Base-by-base conservation (phyloP, 2,329 filamentous ascomycete species). In the Aspergillus niger region DNA sequence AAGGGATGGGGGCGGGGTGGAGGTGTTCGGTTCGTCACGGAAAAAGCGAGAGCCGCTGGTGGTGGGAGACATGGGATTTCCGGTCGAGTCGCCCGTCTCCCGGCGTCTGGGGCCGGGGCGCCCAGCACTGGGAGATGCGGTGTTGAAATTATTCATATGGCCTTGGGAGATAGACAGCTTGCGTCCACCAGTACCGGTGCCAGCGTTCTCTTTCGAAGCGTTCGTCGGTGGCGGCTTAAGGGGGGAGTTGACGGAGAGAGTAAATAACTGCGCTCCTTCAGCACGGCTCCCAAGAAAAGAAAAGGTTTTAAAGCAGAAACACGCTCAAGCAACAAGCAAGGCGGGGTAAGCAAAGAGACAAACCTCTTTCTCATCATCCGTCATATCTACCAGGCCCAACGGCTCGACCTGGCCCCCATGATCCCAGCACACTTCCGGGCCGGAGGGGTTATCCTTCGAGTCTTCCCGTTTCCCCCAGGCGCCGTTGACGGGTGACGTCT, bases 401-500 rank as follows among this genome's bases (percentile, higher is more conserved):
- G 93, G 92, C 65, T 86, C 84, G 48, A 87, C 83, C 56, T 84
- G 83, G 24, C 91, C 92, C 61, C 84, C 83, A 60, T 85, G 79
- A 72, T 96, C 91, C 95, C 94, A 99, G 76, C 93, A 98, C 44
- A 94, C 86, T 64, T 95, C 92, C n/a, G 93, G 91, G 48, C 94
- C 92, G 70, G 90, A 86, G 60, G 88, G 88, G 64, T 84, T 81
- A 64, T 90, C 87, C 73, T 92, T 89, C 61, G 84, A 85, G 65
- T 97, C 92, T 60, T 86, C 85, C 67, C 82, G 84, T 75, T 93
- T 92, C 55, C 90, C 91, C 92, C 92, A 96, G 57, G 86, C 85
- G 26, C 74, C 87, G 77, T 76, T 85, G 69, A 66, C 83, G 70
- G 73, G 70, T 32, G 89, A 87, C 68, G 92, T 92, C 43, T 86